phyloP scores from a whole-genome alignment of 352 stramenopile species.

The Phytophthora brassicae region DNA sequence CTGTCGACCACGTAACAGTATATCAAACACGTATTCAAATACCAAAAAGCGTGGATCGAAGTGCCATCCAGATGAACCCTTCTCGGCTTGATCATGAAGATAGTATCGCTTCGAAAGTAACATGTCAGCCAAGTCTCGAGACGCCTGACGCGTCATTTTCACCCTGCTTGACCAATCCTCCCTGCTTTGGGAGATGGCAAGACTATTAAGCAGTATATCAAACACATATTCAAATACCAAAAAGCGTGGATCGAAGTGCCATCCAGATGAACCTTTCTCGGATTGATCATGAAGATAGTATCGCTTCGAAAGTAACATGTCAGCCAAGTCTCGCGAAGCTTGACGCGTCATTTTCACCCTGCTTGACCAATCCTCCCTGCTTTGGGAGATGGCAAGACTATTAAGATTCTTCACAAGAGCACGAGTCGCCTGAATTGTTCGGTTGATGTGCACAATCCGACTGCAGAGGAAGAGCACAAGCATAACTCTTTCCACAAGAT shows the following conservation, averaged over 20 bases:
- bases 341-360: conserved; percentile 73
- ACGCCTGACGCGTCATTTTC: conserved; percentile 79
- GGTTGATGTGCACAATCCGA: conserved; percentile 85
- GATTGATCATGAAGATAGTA: conserved; percentile 52
- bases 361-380: conserved; percentile 25
- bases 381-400: conserved; percentile 2
- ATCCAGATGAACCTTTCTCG: conserved; percentile 31
- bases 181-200: conserved; percentile 3
- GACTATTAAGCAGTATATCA: conserved; percentile 95
- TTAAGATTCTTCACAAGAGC: conserved; percentile 30
- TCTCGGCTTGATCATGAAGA: conserved; percentile 22
- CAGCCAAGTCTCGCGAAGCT: conserved; percentile 79
- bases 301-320: conserved; percentile 72
- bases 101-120: conserved; percentile 82
- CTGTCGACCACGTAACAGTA: conserved; percentile 97
- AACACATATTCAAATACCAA: conserved; percentile 99
- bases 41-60: conserved; percentile 98
- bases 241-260: conserved; percentile 96
- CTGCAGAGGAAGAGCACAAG: conserved; percentile 71
- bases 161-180: conserved; percentile 33
- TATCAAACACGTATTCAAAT: conserved; percentile 99
- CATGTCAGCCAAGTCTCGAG: conserved; percentile 78
- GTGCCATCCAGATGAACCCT: conserved; percentile 47
- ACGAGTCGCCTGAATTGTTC: conserved; percentile 58
- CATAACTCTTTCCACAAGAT: conserved; percentile 57